These are phyloP conservation scores for Irpex lacteus DNA, from an alignment of 1,284 basidiomycete genomes.

Conservation along the genomic window DNA sequence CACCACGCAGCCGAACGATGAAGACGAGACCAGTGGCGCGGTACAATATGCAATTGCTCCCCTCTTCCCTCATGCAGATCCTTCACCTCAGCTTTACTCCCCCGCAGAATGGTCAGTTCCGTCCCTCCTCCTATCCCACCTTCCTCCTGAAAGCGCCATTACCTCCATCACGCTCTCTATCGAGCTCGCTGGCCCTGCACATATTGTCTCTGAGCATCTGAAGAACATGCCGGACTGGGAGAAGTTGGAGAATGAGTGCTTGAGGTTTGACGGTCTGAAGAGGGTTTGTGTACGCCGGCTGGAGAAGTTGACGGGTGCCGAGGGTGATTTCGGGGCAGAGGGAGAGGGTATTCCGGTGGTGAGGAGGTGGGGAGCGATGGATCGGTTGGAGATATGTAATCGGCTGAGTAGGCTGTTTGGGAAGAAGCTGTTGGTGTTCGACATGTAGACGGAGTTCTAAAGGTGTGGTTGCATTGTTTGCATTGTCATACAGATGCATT, in stretches of 20 bases:
- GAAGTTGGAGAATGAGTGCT: background rate
- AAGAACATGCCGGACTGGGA: background rate
- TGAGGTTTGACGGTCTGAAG: background rate
- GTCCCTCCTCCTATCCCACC: constrained; percentile 1
- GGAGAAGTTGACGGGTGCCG: background rate
- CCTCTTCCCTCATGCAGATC: background rate
- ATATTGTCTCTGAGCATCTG: background rate
- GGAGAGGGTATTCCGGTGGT: background rate
- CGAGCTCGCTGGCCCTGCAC: constrained; percentile 1
- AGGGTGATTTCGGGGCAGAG: too few species aligned
- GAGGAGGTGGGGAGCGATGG: background rate
- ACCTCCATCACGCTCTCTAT: background rate
- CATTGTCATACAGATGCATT: too few species aligned
- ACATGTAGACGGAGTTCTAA: background rate
- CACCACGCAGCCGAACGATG: background rate
- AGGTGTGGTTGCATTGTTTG: too few species aligned
- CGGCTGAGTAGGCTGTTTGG: background rate
- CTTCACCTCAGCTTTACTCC: background rate
- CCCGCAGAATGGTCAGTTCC: constrained; percentile 4
- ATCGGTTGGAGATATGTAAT: background rate
- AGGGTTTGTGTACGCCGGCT: background rate
- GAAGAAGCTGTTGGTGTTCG: constrained; percentile 2
- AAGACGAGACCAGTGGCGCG: background rate
- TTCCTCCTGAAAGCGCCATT: background rate
- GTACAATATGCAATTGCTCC: background rate